Base-by-base conservation (phyloP, 2,329 filamentous ascomycete genomes). In the Pseudopyricularia cyperi region DNA sequence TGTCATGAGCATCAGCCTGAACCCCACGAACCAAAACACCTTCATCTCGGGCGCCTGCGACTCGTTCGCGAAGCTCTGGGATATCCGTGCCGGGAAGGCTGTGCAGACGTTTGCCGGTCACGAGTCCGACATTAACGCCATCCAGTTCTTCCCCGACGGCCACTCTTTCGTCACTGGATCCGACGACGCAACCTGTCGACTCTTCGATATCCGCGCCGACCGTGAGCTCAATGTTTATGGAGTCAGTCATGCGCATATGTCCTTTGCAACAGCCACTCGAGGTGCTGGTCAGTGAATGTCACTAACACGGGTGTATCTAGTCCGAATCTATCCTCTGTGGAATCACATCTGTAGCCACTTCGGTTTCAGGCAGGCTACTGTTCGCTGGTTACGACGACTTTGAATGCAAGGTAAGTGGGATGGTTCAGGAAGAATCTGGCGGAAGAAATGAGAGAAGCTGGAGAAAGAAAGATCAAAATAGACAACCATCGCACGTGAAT, bases 11-110 rank as follows among this genome's bases (percentile, higher is more conserved):
- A 89, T 97, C 72, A 97, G 91, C 78, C 87, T 98, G 70, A 97
- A 98, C 73, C 93, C 93, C 1, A 95, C 94, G 56, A 96, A 97
- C 74, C 90, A 95, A 71, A 97, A 97, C 72, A 93, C 95, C 57
- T 98, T 98, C 67, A 93, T 97, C 57, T 97, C 93, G n/a, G 93
- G 93, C 67, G 93, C 93, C 62, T 98, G 93, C 71, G 93, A 98
- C 68, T 90, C 91, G 15, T 98, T 97, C 65, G 93, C 93, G 54
- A 98, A 98, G 73, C 75, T 98, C 53, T 98, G 93, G 93, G 93
- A 98, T 73, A 95, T 97, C 61, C 87, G 93, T 65, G 90, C 93
- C 59, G 91, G 94, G 64, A 96, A 96, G 77, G 94, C 93, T 59
- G 90, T 95, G 51, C 93, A 98, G 75, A 98, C 93, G 2, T 98